Base-by-base conservation (phyloP, 129 eudicot genomes). In the Flaveria brownii region DNA sequence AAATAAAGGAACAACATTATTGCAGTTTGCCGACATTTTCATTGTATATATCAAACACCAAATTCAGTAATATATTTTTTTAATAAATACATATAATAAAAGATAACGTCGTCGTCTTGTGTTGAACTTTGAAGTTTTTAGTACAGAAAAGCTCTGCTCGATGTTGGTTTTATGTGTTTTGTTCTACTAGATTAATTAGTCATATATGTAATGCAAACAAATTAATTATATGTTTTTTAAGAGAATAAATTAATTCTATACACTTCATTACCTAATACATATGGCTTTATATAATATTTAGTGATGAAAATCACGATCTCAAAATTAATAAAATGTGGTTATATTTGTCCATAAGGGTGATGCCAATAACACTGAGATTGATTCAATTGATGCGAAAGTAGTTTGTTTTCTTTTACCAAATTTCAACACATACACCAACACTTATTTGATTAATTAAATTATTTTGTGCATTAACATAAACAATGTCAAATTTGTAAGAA, bases 181-280 rank as follows among this genome's bases (percentile, higher is more conserved):
- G 84, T 75, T 47, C 73, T 63, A 33, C 79, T 66, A 42, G 63
- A 71, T 79, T 75, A 61, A 33, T 70, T 81, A 82, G 77, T 70
- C 84, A 85, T 70, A 0, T 66, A 74, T 33, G 68, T 72, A 71
- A 78, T 71, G 77, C 82, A 75, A 81, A 81, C 81, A 75, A 78
- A 78, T 45, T n/a, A 74, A 64, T 7, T 33, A 22, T 47, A 9
- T 65, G 64, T 57, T 56, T 49, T 36, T 1, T 20, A 20, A 74
- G 26, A 33, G 49, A 72, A 76, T 39, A 56, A 71, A 52, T n/a
- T 17, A 67, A 64, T 74, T 54, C 42, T 46, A 80, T 71, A 7
- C 43, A 13, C 7, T 14, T 15, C 11, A 33, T 30, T 67, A 77
- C 81, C 90, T 77, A 79, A 80, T 70, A 39, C 78, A 25, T 30